Evolutionary conservation across 371 early-diverging fungal genomes (phyloP).

Genomic region (Rhizomucor miehei): DNA sequence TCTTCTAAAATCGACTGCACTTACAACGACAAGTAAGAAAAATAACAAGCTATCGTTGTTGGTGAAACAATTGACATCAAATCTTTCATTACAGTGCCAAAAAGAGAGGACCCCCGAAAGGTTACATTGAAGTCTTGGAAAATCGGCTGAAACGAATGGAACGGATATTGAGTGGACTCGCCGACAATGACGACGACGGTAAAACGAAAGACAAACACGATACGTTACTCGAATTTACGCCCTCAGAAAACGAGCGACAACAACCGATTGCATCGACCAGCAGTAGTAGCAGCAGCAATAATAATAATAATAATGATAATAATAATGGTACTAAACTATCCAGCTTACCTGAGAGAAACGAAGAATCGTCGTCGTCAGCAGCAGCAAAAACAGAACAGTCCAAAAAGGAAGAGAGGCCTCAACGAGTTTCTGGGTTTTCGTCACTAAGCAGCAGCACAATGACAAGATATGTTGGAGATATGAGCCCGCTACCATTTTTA

Average conservation of each 20-base stretch:
- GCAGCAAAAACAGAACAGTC: background rate
- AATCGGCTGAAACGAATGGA: constrained; percentile 68
- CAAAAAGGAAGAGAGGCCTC: background rate
- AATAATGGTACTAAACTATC: background rate
- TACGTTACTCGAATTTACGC: background rate
- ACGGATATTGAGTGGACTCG: constrained; percentile 49
- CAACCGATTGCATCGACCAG: background rate
- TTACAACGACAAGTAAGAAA: constrained; percentile 23
- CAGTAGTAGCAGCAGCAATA: background rate
- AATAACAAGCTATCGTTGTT: background rate
- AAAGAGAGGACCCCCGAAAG: constrained; percentile 40
- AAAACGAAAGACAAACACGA: background rate
- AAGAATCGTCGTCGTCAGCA: no score
- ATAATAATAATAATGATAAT: no score
- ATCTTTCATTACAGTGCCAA: constrained; percentile 23
- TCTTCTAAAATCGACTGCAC: constrained; percentile 21
- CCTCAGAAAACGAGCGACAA: background rate
- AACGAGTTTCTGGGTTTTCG: constrained; percentile 14
- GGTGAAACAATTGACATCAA: background rate
- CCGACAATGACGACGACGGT: constrained; percentile 12
- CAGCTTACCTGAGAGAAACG: constrained; percentile 4
- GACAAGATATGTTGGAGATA: constrained; percentile 39
- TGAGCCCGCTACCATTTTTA: constrained; percentile 37
- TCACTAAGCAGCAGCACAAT: constrained; percentile 17
- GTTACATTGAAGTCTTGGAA: constrained; percentile 66